Percentiles rank a stretch among this genome's conserved stretches.
These are phyloP conservation scores for Vitis labrusca DNA, from an alignment of 164 flowering plant genomes.

Conservation along the genomic window DNA sequence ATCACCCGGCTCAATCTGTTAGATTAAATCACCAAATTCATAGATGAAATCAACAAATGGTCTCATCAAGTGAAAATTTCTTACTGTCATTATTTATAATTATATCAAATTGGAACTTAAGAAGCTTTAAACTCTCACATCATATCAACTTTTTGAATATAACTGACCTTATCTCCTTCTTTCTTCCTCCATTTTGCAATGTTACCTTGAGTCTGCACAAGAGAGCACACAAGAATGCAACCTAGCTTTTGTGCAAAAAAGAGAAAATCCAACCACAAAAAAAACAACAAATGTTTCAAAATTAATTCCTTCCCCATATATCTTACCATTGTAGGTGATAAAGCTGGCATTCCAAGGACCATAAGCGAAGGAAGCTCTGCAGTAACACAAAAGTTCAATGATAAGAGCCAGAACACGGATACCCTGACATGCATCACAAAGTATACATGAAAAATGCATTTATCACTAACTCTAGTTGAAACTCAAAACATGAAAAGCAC, in stretches of 20 bases:
- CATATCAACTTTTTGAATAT: neutral
- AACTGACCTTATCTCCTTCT: constrained; percentile 66
- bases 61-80: neutral
- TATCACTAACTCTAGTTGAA: no score
- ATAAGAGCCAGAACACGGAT: neutral
- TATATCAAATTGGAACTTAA: neutral
- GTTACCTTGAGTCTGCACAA: constrained; percentile 59
- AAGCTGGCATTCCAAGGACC: constrained; percentile 61
- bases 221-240: constrained; percentile 7
- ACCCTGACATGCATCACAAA: no score
- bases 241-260: neutral
- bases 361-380: constrained; percentile 60
- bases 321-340: constrained; percentile 72
- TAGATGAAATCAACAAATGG: neutral
- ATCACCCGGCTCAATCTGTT: constrained; percentile 92
- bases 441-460: no score
- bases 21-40: constrained; percentile 16
- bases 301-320: neutral
- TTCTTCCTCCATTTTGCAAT: constrained; percentile 66
- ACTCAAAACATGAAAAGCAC: no score
- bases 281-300: neutral
- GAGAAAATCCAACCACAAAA: neutral
- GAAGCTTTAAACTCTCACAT: constrained; percentile 32
- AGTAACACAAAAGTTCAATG: constrained; percentile 8
- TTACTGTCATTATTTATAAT: neutral